These are phyloP conservation scores for Cladophialophora bantiana DNA, from an alignment of 2,329 filamentous ascomycete species.

Conservation along the genomic window DNA sequence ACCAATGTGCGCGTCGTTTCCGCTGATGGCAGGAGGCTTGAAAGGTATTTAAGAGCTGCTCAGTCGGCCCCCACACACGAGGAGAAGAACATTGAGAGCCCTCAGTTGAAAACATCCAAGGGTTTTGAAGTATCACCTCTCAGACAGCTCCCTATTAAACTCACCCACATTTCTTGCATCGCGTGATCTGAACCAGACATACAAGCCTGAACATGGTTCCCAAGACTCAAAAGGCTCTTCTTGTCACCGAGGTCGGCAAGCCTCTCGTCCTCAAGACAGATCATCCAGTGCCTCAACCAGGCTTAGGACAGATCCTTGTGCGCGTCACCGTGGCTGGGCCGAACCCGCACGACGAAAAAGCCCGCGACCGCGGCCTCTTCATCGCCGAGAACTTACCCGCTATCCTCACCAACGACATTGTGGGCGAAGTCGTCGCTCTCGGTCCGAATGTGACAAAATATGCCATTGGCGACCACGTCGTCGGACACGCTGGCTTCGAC, in stretches of 20 bases:
- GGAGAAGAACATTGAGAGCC: too few species aligned
- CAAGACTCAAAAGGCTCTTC: constrained; percentile 30
- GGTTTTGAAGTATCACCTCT: too few species aligned
- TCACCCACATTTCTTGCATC: not conserved
- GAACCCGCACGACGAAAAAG: constrained; percentile 52
- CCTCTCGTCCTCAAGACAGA: constrained; percentile 28
- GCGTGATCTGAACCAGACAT: not conserved
- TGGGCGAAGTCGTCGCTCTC: constrained; percentile 45
- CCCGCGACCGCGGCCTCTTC: constrained; percentile 49
- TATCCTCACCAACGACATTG: constrained; percentile 48
- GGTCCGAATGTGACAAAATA: constrained; percentile 40
- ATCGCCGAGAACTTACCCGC: constrained; percentile 44
- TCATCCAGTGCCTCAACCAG: constrained; percentile 44
- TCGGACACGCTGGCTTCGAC: constrained; percentile 41
- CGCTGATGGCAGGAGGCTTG: too few species aligned
- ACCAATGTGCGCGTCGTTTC: too few species aligned
- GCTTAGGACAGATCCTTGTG: constrained; percentile 47
- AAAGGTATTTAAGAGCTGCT: too few species aligned
- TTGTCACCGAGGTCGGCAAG: constrained; percentile 31
- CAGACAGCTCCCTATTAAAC: too few species aligned
- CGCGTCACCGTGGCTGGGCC: constrained; percentile 47
- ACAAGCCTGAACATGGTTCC: constrained; percentile 15
- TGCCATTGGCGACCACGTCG: constrained; percentile 45
- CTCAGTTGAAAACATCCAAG: too few species aligned
- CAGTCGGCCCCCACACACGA: too few species aligned